Evolutionary conservation across 371 early-diverging fungal species (phyloP), one percentile per base, ranked within the genome.

Genomic region (Mucor sp.): DNA sequence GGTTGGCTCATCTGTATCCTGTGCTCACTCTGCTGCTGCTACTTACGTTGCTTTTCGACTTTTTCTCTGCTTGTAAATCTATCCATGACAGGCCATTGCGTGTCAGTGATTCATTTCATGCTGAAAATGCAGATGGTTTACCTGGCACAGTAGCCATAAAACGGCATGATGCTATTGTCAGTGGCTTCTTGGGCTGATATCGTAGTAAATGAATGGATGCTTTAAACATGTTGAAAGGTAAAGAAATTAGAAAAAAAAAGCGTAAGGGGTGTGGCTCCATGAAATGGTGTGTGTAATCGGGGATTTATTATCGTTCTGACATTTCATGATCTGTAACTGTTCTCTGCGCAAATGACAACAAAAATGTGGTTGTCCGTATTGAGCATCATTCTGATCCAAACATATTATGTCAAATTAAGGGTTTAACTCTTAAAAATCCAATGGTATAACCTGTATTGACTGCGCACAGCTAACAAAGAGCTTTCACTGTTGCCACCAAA

Each of bases 11-110:
- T 32, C 25, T 7, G 9, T 14, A n/a, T 15, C n/a, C 33, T 57
- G n/a, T 12, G 32, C 6, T 6, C 6, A n/a, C 17, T 30, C 7
- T 32, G 30, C 19, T n/a, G 33, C 7, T 32, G 30, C 19, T n/a
- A 57, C 57, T 57, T 57, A 57, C 57, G 11, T 57, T 57, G 57
- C 57, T 21, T 57, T 32, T 33, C 11, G 33, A 17, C 57, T 57
- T 57, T 32, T 19, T 57, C 15, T 57, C 57, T 57, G 30, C 4
- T 3, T 19, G 57, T n/a, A 33, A 0, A 32, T 57, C 57, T 33
- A 30, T n/a, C 23, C 8, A 32, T 32, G 5, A n/a, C 30, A 44
- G 47, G 41, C 17, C 41, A 41, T 41, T 15, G 5, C 5, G 4
- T 47, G 53, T 53, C 27, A 53, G 15, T 27, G 5, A 25, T 27